phyloP scores from a whole-genome alignment of 495 filamentous ascomycete genomes.

The Trichoderma asperelloides region DNA sequence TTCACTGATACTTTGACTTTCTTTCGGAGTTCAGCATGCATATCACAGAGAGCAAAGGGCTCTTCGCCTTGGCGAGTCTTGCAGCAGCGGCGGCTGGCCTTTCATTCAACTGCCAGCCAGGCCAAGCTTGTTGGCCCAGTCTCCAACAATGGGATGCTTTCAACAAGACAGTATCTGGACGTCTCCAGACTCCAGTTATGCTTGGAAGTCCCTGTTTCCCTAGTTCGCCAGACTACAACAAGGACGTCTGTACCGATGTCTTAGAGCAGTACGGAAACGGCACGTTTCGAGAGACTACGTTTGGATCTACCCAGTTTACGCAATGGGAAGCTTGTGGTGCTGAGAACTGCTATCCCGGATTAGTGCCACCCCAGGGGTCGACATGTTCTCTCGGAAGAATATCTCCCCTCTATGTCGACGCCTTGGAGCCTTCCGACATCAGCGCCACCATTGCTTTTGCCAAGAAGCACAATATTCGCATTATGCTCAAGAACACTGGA shows the following conservation, averaged over 20 bases:
- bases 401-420: conserved; percentile 6
- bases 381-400: neutral
- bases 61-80: neutral
- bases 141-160: neutral
- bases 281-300: neutral
- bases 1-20: too few relatives aligned
- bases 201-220: neutral
- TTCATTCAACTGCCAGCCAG: conserved; percentile 6
- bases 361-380: neutral
- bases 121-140: conserved; percentile 17
- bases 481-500: conserved; percentile 36
- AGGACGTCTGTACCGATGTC: neutral
- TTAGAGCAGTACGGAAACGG: neutral
- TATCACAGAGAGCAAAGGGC: neutral
- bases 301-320: neutral
- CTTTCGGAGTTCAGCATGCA: neutral
- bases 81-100: neutral
- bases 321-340: conserved; percentile 23
- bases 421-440: conserved; percentile 19
- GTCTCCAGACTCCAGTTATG: neutral
- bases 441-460: conserved; percentile 31
- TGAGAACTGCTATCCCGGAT: neutral
- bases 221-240: conserved; percentile 13
- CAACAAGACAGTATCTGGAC: neutral
- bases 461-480: conserved; percentile 23